phyloP scores from a whole-genome alignment of 495 filamentous ascomycete genomes.

The Daldinia loculata region DNA sequence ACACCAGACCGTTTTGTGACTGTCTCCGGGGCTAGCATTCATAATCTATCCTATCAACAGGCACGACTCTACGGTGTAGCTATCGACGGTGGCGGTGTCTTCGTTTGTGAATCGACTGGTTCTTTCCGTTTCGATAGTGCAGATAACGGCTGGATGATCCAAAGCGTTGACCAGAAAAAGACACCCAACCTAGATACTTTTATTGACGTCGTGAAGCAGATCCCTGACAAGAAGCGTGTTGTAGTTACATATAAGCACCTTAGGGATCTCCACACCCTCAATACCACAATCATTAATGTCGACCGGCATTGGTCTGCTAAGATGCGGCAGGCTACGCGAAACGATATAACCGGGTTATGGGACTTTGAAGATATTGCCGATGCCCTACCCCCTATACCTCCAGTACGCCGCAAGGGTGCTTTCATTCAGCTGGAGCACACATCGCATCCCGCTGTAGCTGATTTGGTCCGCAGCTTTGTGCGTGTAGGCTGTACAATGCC shows the following conservation, averaged over 20 bases:
- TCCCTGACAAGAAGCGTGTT: conserved; percentile 89
- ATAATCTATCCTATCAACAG: conserved; percentile 95
- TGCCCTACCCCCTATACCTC: conserved; percentile 75
- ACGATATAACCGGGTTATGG: conserved; percentile 91
- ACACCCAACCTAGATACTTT: conserved; percentile 88
- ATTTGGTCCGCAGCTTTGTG: conserved; percentile 93
- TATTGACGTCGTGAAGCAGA: conserved; percentile 86
- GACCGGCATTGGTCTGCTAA: conserved; percentile 95
- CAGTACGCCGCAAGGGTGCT: conserved; percentile 77
- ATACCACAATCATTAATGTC: conserved; percentile 89
- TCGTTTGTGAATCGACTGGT: conserved; percentile 92
- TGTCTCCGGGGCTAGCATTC: conserved; percentile 92
- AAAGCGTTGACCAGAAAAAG: conserved; percentile 85
- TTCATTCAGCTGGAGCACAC: conserved; percentile 92
- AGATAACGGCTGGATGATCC: conserved; percentile 91
- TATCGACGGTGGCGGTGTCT: conserved; percentile 78
- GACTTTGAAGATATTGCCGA: conserved; percentile 89
- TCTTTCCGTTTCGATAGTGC: conserved; percentile 94
- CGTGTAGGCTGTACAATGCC: conserved; percentile 91
- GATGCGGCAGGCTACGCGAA: conserved; percentile 92
- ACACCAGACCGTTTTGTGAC: conserved; percentile 95
- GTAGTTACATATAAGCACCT: conserved; percentile 96
- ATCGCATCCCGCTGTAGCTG: conserved; percentile 87
- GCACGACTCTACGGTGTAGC: conserved; percentile 92
- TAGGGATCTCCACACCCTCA: conserved; percentile 90